These are phyloP conservation scores for Globisporangium heterothallicum DNA, from an alignment of 352 stramenopile genomes.

Conservation along the genomic window DNA sequence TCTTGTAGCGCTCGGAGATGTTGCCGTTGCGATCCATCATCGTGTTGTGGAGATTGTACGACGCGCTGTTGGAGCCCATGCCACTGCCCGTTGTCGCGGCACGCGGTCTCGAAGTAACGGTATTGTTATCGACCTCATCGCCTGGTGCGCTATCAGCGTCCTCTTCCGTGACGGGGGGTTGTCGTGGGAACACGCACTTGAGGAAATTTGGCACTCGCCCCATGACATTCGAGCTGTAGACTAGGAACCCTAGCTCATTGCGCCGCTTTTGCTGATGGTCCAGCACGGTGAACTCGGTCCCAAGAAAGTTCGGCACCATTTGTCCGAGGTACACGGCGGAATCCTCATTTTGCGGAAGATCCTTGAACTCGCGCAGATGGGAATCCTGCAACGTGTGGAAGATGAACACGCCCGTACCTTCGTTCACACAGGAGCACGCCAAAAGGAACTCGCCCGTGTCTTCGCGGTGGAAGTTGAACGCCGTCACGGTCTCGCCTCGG, in stretches of 20 bases:
- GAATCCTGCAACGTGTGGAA: constrained; percentile 83
- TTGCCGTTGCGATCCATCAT: constrained; percentile 44
- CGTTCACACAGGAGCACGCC: constrained; percentile 61
- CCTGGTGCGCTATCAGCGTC: no score
- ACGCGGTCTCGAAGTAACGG: constrained; percentile 1
- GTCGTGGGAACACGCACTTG: constrained; percentile 50
- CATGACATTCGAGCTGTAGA: constrained; percentile 80
- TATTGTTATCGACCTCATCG: constrained; percentile 8
- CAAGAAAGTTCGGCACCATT: constrained; percentile 75
- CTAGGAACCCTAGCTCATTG: constrained; percentile 67
- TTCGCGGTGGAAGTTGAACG: constrained; percentile 81
- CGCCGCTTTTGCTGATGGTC: constrained; percentile 67
- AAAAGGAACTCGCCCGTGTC: constrained; percentile 78
- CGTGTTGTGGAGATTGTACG: constrained; percentile 43
- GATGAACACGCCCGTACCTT: constrained; percentile 62
- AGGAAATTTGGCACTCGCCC: constrained; percentile 72
- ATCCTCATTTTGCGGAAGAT: constrained; percentile 71
- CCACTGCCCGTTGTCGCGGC: constrained; percentile 18
- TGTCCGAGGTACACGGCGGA: constrained; percentile 76
- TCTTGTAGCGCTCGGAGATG: constrained; percentile 58
- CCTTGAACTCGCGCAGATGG: constrained; percentile 60
- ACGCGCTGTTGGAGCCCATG: constrained; percentile 35
- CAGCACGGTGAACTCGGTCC: constrained; percentile 79
- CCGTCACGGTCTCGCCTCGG: constrained; percentile 66
- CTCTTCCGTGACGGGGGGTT: constrained; percentile 7